Evolutionary conservation across 208 protist genomes (phyloP), one percentile per base, ranked within the genome.

Genomic region (Leishmania lainsoni): DNA sequence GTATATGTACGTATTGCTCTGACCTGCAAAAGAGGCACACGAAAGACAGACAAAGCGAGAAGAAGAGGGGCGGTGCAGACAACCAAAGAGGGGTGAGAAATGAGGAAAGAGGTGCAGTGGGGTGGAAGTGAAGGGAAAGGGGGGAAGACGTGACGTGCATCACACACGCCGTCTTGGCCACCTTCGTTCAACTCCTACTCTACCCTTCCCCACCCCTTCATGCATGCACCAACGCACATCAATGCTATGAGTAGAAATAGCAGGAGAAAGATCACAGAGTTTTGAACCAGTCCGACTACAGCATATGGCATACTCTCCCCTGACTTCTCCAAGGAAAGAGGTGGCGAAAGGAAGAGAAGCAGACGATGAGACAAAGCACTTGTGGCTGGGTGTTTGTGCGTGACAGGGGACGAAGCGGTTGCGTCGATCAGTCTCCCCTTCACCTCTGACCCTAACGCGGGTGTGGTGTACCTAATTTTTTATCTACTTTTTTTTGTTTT

Each of bases 41-140:
- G 61, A 78, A 78, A 49, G 22, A 32, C 35, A 84, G 32, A 8
- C 49, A 80, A 75, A 12, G 49, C 29, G 26, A 59, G 45, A 51
- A 59, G 8, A 42, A 71, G 35, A 71, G 39, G 29, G 22, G 39
- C 9, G 20, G 66, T 49, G n/a, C 22, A 39, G 32, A 26, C 29
- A 71, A 26, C 17, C 5, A 42, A 17, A 39, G 61, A 14, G 61
- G 14, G 12, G 39, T 20, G 51, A 35, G 2, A 29, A 29, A 58
- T 26, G 35, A n/a, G 68, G 39, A 71, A 22, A 49, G 42, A 1
- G 29, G 69, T 39, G 49, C 10, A 29, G 42, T 70, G 29, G 51
- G 56, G 14, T 69, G 16, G 72, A 49, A 65, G 45, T 52, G 9
- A 29, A 66, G 76, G 26, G 65, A 52, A 10, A 12, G 17, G 63